Base-by-base conservation (phyloP, 768 basidiomycete genomes). In the Tephrocybe sp. region DNA sequence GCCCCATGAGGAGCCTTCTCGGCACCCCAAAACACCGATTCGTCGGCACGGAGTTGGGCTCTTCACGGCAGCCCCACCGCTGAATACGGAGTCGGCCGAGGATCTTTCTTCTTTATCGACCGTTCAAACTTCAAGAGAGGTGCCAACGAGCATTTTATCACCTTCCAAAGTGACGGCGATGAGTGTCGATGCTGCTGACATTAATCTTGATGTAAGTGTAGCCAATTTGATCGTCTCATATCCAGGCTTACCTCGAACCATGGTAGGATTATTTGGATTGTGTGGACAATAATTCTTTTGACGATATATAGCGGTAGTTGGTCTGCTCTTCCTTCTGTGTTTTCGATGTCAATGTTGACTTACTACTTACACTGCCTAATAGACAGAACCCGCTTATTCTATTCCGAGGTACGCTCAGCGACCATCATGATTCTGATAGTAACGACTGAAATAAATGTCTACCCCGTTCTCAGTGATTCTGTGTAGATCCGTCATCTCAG, bases 261-360 rank as follows among this genome's bases (percentile, higher is more conserved):
- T n/a, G 6, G 20, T 9, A 62, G 60, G 55, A 57, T 47, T 62
- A 57, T 17, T 17, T 48, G 43, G 58, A 57, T 23, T 57, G 56
- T 32, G 11, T 51, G n/a, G 54, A 56, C 32, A 56, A 59, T 5
- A 58, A 53, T 15, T 18, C 42, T 12, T 42, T 38, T 12, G 45
- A 45, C 23, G 45, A 45, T 18, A 8, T 45, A 3, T 36, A 45
- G 17, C 30, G 12, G 28, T 9, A 32, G 3, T 45, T n/a, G n/a
- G n/a, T n/a, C n/a, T n/a, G n/a, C n/a, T 4, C 43, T 15, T 9
- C 18, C 26, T 7, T 44, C 10, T 23, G 10, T 24, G 20, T 24
- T 23, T 9, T 41, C 23, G 38, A 18, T 9, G 4, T 39, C 7
- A 39, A 9, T 39, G 38, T 18, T 21, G 20, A 18, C 38, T 20